phyloP scores from a whole-genome alignment of 1,284 basidiomycete genomes.

The Coniferiporia weirii region DNA sequence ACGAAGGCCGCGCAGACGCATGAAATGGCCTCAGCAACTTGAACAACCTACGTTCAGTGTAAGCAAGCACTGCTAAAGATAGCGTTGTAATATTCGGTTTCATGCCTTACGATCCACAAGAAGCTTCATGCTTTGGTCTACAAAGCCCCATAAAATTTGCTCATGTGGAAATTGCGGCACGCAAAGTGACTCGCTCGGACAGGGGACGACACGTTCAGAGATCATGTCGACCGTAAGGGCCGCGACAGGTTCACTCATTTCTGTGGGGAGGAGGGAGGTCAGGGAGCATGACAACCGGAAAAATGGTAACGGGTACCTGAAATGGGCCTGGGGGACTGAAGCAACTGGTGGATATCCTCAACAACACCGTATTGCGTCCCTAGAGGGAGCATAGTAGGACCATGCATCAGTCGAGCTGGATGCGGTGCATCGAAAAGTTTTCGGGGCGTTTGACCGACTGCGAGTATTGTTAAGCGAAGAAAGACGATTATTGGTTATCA shows the following conservation, averaged over 20 bases:
- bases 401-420: constrained; percentile 69
- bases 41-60: constrained; percentile 45
- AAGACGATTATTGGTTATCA: constrained; percentile 14
- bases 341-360: constrained; percentile 65
- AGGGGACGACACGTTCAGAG: constrained; percentile 60
- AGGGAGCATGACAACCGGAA: neutral
- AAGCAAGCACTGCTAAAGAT: constrained; percentile 9
- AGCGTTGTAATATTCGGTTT: constrained; percentile 4
- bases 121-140: constrained; percentile 49
- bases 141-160: constrained; percentile 61
- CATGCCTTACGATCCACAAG: constrained; percentile 57
- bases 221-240: constrained; percentile 53
- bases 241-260: constrained; percentile 46
- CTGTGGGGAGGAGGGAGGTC: constrained; percentile 30
- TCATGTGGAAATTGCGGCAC: constrained; percentile 63
- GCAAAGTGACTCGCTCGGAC: constrained; percentile 51
- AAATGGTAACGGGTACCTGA: constrained; percentile 39
- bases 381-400: constrained; percentile 62
- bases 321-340: constrained; percentile 52
- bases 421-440: constrained; percentile 87
- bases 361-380: constrained; percentile 73
- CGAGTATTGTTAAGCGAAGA: constrained; percentile 8
- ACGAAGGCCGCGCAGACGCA: constrained; percentile 76
- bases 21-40: constrained; percentile 69
- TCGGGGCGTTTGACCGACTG: constrained; percentile 86